Evolutionary conservation across 192 early-diverging fungal genomes (phyloP).

Genomic region (Podila minutissima): DNA sequence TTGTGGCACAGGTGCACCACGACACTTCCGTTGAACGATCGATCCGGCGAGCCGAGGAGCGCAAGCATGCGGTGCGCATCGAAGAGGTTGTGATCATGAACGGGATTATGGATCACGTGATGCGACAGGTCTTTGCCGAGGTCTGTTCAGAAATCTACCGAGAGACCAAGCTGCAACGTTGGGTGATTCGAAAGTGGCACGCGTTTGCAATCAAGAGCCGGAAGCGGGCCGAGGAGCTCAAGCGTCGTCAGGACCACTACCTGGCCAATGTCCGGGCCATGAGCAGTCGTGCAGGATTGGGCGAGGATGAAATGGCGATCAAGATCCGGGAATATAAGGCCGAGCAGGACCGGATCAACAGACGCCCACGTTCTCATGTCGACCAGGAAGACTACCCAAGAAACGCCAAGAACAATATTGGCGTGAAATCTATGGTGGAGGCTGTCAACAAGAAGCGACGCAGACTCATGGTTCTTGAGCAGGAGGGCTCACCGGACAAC

Average conservation of each 20-base stretch:
- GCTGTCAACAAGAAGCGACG: slow-evolving; percentile 26
- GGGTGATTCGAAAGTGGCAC: slow-evolving; percentile 14
- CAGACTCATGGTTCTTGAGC: slow-evolving; percentile 23
- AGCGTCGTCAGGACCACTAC: slow-evolving; percentile 28
- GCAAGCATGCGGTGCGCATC: slow-evolving; percentile 8
- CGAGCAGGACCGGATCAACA: slow-evolving; percentile 10
- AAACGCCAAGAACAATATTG: background rate
- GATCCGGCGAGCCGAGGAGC: slow-evolving; percentile 13
- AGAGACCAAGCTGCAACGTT: slow-evolving; percentile 10
- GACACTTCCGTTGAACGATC: slow-evolving; percentile 23
- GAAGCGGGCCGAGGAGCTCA: slow-evolving; percentile 27
- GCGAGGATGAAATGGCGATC: slow-evolving; percentile 5
- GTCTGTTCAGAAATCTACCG: slow-evolving; percentile 26
- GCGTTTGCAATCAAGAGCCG: slow-evolving; percentile 12
- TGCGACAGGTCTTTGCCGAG: background rate
- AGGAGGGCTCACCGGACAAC: slow-evolving; percentile 30
- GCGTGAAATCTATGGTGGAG: slow-evolving; percentile 25
- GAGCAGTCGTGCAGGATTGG: slow-evolving; percentile 31
- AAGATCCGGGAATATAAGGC: slow-evolving; percentile 26
- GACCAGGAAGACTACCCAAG: background rate
- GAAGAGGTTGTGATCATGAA: slow-evolving; percentile 7
- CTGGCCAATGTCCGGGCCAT: slow-evolving; percentile 31
- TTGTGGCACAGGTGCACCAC: slow-evolving; percentile 20
- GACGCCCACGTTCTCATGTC: background rate
- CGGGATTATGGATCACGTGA: slow-evolving; percentile 6